Conservation (phyloP, 2,329 filamentous ascomycete genomes). For the Claviceps paspali region DNA sequence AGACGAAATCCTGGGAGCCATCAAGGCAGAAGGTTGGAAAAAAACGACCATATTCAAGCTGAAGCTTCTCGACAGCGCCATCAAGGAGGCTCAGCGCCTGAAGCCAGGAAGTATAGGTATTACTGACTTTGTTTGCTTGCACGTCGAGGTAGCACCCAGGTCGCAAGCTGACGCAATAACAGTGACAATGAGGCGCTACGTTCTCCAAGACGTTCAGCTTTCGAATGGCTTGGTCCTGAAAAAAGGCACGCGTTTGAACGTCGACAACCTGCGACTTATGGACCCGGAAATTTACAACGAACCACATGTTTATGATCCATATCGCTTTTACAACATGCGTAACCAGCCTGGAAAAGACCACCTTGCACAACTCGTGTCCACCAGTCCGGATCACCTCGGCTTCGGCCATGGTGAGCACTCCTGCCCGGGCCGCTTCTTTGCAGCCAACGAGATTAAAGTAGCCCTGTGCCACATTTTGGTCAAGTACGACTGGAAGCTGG, state of each 20-base stretch:
- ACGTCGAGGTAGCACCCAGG: too few relatives aligned
- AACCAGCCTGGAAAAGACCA: conserved; percentile 1
- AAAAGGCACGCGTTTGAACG: conserved; percentile 9
- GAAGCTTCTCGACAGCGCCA: conserved; percentile 31
- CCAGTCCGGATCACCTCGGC: conserved; percentile 12
- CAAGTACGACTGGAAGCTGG: not conserved
- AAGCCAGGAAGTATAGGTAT: conserved; percentile 14
- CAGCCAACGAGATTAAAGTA: conserved; percentile 20
- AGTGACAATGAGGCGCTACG: conserved; percentile 1
- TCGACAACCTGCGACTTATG: conserved; percentile 9
- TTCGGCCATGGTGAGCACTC: conserved; percentile 24
- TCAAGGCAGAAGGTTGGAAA: conserved; percentile 20
- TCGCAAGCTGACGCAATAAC: too few relatives aligned
- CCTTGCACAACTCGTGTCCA: conserved; percentile 16
- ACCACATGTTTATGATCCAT: conserved; percentile 9
- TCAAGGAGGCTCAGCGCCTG: conserved; percentile 34
- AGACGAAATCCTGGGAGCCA: conserved; percentile 22
- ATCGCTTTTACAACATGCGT: conserved; percentile 9
- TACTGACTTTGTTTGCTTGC: too few relatives aligned
- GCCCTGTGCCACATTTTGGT: not conserved
- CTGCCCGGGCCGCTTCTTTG: conserved; percentile 26
- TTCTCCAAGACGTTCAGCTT: conserved; percentile 7
- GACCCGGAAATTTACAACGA: conserved; percentile 8
- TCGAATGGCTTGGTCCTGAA: conserved; percentile 9
- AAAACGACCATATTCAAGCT: conserved; percentile 28